These are phyloP conservation scores for Cladosporium sp. DNA, from an alignment of 2,329 filamentous ascomycete genomes.

Conservation along the genomic window DNA sequence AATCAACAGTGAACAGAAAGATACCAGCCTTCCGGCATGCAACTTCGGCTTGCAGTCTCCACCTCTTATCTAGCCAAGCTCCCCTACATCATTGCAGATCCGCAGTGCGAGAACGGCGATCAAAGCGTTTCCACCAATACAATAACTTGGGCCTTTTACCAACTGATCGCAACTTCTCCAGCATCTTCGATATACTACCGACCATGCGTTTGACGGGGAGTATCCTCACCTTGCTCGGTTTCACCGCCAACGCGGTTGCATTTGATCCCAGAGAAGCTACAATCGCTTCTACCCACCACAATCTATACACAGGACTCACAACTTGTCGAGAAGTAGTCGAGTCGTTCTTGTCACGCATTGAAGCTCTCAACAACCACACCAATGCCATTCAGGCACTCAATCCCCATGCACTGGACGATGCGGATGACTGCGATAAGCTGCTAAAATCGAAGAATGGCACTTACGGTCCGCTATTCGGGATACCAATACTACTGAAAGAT, in stretches of 20 bases:
- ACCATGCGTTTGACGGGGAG: too few relatives aligned
- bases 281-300: constrained; percentile 52
- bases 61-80: constrained; percentile 8
- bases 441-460: constrained; percentile 47
- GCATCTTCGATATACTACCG: too few relatives aligned
- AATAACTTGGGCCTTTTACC: too few relatives aligned
- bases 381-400: constrained; percentile 56
- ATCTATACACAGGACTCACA: constrained; percentile 48
- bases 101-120: not conserved
- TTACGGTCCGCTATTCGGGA: constrained; percentile 51
- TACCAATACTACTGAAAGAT: constrained; percentile 61
- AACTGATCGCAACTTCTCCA: too few relatives aligned
- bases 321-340: constrained; percentile 53
- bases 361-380: constrained; percentile 51
- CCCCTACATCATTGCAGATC: constrained; percentile 4
- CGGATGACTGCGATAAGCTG: constrained; percentile 46
- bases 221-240: not conserved
- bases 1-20: too few relatives aligned
- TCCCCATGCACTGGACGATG: constrained; percentile 43
- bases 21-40: too few relatives aligned
- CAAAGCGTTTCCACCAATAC: not conserved
- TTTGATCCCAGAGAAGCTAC: constrained; percentile 56
- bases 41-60: too few relatives aligned
- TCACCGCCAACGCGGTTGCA: not conserved
- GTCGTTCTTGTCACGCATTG: constrained; percentile 54